A percentile compares a stretch with the other conserved stretches of the same genome.
These are phyloP conservation scores for Sclerotinia nivalis DNA, from an alignment of 2,329 filamentous ascomycete genomes.

Conservation along the genomic window DNA sequence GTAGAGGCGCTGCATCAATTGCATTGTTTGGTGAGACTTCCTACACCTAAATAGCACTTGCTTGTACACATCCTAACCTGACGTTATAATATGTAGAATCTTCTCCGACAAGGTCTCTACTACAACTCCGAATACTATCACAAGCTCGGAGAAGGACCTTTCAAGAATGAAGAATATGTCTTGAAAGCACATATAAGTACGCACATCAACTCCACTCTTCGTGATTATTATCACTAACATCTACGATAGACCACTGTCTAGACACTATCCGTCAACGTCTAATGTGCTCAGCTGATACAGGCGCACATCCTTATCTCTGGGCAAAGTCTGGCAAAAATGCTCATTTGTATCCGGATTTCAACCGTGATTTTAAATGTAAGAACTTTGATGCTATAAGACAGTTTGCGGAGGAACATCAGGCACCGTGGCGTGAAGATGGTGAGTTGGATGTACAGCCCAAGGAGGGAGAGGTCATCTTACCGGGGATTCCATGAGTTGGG, in stretches of 20 bases:
- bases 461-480: conserved; percentile 30
- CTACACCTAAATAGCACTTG: not conserved
- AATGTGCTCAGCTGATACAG: conserved; percentile 55
- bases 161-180: conserved; percentile 51
- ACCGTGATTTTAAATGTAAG: conserved; percentile 53
- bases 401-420: conserved; percentile 53
- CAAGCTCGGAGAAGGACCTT: conserved; percentile 47
- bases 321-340: conserved; percentile 47
- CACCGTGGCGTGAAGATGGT: conserved; percentile 35
- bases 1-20: conserved; percentile 16
- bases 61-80: not conserved
- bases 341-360: conserved; percentile 53
- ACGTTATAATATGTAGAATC: conserved; percentile 41
- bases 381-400: conserved; percentile 53
- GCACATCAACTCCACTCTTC: not conserved
- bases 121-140: conserved; percentile 56
- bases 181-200: conserved; percentile 49
- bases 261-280: conserved; percentile 56
- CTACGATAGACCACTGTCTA: conserved; percentile 49
- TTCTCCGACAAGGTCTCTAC: conserved; percentile 52
- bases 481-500: conserved; percentile 32
- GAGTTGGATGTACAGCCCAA: conserved; percentile 37
- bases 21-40: conserved; percentile 15
- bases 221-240: not conserved
- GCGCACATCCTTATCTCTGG: conserved; percentile 56